Evolutionary conservation across 768 basidiomycete genomes (phyloP), one percentile per base, ranked within the genome.

Genomic region (Xanthoconium purpureum): DNA sequence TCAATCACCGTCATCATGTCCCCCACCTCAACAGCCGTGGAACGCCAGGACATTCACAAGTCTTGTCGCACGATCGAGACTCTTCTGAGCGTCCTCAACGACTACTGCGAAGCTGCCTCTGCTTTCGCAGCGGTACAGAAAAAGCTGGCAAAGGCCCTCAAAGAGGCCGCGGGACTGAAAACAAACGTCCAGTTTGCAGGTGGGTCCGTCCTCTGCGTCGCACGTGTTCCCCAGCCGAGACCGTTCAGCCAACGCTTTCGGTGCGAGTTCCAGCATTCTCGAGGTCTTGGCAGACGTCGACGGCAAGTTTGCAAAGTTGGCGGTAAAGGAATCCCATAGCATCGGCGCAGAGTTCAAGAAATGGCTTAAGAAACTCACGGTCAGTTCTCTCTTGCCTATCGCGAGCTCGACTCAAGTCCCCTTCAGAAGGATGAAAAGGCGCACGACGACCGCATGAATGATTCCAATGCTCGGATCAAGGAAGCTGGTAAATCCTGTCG

Each of bases 331-430:
- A 60, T 89, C 84, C 56, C 83, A 85, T 58, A 64, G 54, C 20
- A 74, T 90, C 48, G 84, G 82, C 59, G 70, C 75, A 32, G 89
- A 91, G 59, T 83, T 90, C 40, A 87, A 84, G 77, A 92, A 88
- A 64, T 91, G 89, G 89, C 85, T 91, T 77, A 91, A 88, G 81
- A 90, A 85, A 70, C 78, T 91, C 36, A 79, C 84, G 47, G 89
- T 91, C 63, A 62, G 87, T 32, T 49, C 54, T 42, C 56, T 39
- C 18, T n/a, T 24, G 0, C 44, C 37, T 44, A 5, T 45, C 24
- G 28, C n/a, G 3, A 55, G 6, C 40, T 49, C 32, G 37, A 38
- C 56, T 60, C 14, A 40, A 0, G 13, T 43, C 55, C n/a, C 12
- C 20, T 44, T 17, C 65, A 92, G 89, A 91, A 88, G 77, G 89